Percentiles rank a stretch among this genome's conserved stretches.
These are phyloP conservation scores for Magnolia changhungtana DNA, from an alignment of 164 flowering plant genomes.

Conservation along the genomic window DNA sequence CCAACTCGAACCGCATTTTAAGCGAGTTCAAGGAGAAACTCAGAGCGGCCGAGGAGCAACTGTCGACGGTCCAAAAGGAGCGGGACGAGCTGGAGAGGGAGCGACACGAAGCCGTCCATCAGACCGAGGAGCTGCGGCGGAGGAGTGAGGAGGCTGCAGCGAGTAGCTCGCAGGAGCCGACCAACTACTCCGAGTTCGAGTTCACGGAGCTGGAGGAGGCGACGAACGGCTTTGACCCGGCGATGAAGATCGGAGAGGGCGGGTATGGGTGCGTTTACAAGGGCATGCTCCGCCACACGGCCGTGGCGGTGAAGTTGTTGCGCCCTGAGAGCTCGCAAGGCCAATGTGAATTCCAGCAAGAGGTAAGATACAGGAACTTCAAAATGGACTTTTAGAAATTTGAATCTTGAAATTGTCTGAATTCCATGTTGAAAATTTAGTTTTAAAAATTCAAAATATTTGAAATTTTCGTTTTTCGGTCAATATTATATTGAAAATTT, in stretches of 20 bases:
- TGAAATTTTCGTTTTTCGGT: too few relatives aligned
- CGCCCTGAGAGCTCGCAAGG: conserved; percentile 61
- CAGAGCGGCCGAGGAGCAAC: conserved; percentile 51
- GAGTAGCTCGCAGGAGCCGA: conserved; percentile 18
- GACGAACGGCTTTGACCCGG: conserved; percentile 48
- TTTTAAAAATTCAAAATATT: too few relatives aligned
- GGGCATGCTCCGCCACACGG: conserved; percentile 59
- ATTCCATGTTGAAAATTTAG: too few relatives aligned
- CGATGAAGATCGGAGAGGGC: conserved; percentile 76
- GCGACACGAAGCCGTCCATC: conserved; percentile 57
- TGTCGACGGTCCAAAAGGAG: conserved; percentile 44
- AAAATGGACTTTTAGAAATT: neutral
- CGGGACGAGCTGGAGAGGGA: conserved; percentile 56
- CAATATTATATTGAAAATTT: too few relatives aligned
- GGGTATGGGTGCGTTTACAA: conserved; percentile 74
- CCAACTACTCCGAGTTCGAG: conserved; percentile 53
- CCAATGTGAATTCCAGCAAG: conserved; percentile 69
- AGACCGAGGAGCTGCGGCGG: conserved; percentile 54
- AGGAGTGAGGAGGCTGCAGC: conserved; percentile 26
- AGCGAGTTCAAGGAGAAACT: conserved; percentile 60
- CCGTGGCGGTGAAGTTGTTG: conserved; percentile 71
- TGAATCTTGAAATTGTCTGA: too few relatives aligned
- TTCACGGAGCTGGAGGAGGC: conserved; percentile 66
- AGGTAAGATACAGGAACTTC: conserved; percentile 38
- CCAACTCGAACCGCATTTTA: conserved; percentile 29